Percentiles rank a stretch among this genome's conserved stretches.
Evolutionary conservation across 352 stramenopile genomes (phyloP).

Genomic region (Globisporangium okanoganense): DNA sequence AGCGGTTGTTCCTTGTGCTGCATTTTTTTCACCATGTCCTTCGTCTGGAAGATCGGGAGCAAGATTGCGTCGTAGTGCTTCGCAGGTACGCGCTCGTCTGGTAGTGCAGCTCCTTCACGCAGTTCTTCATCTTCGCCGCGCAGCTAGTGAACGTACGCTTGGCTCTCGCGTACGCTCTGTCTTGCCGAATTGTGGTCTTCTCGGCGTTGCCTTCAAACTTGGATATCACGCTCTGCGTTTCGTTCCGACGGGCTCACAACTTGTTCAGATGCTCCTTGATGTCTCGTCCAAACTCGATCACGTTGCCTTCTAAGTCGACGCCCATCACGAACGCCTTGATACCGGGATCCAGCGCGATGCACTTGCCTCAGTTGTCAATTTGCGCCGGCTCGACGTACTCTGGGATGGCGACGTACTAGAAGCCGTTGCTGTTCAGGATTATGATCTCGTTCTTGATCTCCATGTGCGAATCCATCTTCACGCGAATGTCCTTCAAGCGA

Average conservation of each 20-base stretch:
- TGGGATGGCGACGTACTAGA: too few relatives aligned
- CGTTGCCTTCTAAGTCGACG: not conserved
- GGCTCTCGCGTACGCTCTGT: too few relatives aligned
- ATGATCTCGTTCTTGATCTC: not conserved
- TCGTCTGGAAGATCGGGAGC: not conserved
- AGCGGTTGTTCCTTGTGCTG: not conserved
- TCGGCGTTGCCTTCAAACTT: too few relatives aligned
- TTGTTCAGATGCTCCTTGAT: not conserved
- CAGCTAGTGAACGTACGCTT: too few relatives aligned
- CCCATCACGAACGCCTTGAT: not conserved
- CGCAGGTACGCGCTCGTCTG: not conserved
- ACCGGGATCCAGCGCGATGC: not conserved
- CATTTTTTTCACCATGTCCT: not conserved
- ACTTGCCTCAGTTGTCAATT: too few relatives aligned
- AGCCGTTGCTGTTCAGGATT: too few relatives aligned
- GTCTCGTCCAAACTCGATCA: not conserved
- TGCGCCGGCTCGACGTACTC: too few relatives aligned
- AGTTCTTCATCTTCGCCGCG: too few relatives aligned
- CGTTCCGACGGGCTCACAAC: too few relatives aligned
- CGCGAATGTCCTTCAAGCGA: not conserved
- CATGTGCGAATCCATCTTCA: not conserved
- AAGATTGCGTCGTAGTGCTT: not conserved
- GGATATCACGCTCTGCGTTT: too few relatives aligned
- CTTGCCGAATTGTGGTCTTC: too few relatives aligned
- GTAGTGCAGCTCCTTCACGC: too few relatives aligned